Conservation (phyloP, 1,284 basidiomycete genomes). For the Trichosporon faecale region DNA sequence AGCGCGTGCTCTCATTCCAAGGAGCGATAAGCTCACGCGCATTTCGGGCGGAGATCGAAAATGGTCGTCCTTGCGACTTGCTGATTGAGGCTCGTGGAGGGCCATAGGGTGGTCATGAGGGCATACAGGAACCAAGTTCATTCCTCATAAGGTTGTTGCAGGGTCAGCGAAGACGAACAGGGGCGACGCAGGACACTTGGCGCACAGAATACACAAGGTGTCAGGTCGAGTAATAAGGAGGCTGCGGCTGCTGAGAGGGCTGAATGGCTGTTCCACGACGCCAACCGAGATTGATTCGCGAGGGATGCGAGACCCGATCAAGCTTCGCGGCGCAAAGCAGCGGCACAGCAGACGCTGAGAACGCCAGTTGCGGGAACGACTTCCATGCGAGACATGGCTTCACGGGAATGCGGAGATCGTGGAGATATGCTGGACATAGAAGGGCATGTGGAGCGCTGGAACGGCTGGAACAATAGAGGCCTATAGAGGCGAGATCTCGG, state of each 20-base stretch:
- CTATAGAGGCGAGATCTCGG: not conserved
- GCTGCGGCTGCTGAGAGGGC: not conserved
- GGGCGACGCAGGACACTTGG: not conserved
- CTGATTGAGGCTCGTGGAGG: not conserved
- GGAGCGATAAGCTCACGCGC: not conserved
- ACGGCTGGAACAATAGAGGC: not conserved
- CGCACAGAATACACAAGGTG: not conserved
- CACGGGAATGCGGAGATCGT: not conserved
- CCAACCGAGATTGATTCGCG: not conserved
- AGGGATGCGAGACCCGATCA: constrained; percentile 1
- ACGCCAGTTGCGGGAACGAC: not conserved
- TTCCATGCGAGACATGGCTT: not conserved
- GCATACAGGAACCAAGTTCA: not conserved
- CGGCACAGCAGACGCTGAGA: not conserved
- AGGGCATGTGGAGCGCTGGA: not conserved
- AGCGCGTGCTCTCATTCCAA: not conserved
- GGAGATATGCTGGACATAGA: not conserved
- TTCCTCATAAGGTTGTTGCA: not conserved
- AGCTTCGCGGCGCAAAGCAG: not conserved
- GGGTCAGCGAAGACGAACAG: not conserved
- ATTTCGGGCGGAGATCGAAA: not conserved
- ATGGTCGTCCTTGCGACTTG: not conserved
- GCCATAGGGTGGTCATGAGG: not conserved
- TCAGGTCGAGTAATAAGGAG: not conserved
- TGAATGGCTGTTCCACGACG: not conserved